Conservation (phyloP, 192 early-diverging fungal species). For the Oehlia diaphana region DNA sequence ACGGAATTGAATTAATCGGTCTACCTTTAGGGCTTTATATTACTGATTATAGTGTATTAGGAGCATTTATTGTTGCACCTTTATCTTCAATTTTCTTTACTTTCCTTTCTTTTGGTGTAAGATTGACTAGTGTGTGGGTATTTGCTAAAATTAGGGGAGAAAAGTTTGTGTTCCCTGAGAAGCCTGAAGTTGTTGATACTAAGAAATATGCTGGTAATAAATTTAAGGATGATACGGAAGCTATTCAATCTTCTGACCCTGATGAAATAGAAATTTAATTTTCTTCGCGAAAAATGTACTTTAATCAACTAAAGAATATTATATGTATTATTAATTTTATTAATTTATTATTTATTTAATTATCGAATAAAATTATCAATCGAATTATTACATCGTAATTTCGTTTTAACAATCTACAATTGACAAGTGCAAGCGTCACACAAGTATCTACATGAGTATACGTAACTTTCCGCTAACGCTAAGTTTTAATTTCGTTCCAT, state of each 20-base stretch:
- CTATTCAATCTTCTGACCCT: not conserved
- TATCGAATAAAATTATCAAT: too few relatives aligned
- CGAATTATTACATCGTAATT: too few relatives aligned
- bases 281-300: too few relatives aligned
- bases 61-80: constrained; percentile 46
- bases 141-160: not conserved
- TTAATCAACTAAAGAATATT: too few relatives aligned
- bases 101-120: not conserved
- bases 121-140: not conserved
- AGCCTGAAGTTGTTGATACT: not conserved
- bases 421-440: too few relatives aligned
- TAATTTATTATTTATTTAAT: too few relatives aligned
- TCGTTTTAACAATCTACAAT: too few relatives aligned
- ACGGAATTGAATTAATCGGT: constrained; percentile 48
- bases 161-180: not conserved
- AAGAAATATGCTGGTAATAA: not conserved
- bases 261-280: not conserved
- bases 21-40: constrained; percentile 51
- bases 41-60: constrained; percentile 54
- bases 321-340: too few relatives aligned
- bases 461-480: too few relatives aligned
- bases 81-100: constrained; percentile 13
- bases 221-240: not conserved
- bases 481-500: too few relatives aligned
- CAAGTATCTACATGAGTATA: too few relatives aligned